A percentile compares a stretch with the other conserved stretches of the same genome.
phyloP scores from a whole-genome alignment of 768 basidiomycete genomes.

The Hysterangium stoloniferum region DNA sequence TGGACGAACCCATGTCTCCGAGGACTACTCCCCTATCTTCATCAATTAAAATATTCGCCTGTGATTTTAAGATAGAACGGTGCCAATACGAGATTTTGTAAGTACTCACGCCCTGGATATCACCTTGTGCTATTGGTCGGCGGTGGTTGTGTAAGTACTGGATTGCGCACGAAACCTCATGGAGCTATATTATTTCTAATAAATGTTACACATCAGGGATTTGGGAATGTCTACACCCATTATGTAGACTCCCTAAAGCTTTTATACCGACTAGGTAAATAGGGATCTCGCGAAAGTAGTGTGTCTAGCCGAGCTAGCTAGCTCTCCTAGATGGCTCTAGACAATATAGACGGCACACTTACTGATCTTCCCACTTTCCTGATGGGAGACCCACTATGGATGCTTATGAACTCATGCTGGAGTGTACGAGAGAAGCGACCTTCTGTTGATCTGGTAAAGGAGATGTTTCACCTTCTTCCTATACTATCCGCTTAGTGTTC shows the following conservation, averaged over 20 bases:
- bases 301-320: too few relatives aligned
- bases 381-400: background rate
- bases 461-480: too few relatives aligned
- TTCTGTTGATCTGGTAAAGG: background rate
- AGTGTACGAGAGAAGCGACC: background rate
- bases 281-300: too few relatives aligned
- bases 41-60: constrained; percentile 3
- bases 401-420: background rate
- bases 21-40: background rate
- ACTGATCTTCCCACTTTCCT: too few relatives aligned
- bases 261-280: too few relatives aligned
- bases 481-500: too few relatives aligned
- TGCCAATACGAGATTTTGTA: background rate
- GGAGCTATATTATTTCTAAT: background rate
- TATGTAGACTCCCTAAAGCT: too few relatives aligned
- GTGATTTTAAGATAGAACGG: background rate
- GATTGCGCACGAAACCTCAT: background rate
- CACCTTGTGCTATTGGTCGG: background rate
- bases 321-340: too few relatives aligned
- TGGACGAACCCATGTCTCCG: background rate
- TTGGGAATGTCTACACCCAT: too few relatives aligned
- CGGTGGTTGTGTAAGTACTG: background rate
- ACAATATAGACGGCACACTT: too few relatives aligned
- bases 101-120: background rate
- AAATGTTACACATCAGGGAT: too few relatives aligned